Conservation (phyloP, 2,329 filamentous ascomycete species). For the Sporothrix phasma region DNA sequence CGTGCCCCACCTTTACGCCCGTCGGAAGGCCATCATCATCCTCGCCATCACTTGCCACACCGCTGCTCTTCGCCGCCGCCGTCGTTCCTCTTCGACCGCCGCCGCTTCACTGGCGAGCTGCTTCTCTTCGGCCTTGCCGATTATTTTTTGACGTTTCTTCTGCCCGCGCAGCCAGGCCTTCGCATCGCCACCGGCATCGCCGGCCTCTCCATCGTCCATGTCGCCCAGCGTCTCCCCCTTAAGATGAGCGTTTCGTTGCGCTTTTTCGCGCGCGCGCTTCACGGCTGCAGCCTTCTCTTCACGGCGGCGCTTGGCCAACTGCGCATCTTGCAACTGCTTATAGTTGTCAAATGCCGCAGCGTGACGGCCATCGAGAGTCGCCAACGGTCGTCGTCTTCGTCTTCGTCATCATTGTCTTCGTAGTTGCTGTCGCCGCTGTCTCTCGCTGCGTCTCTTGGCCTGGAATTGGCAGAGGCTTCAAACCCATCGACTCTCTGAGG, state of each 20-base stretch:
- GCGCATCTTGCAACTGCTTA: conserved; percentile 54
- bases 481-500: conserved; percentile 76
- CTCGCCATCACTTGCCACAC: conserved; percentile 52
- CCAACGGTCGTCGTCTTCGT: conserved; percentile 61
- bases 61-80: conserved; percentile 41
- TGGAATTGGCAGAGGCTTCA: conserved; percentile 81
- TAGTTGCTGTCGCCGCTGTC: conserved; percentile 21
- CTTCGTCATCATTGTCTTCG: conserved; percentile 25
- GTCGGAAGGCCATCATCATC: conserved; percentile 64
- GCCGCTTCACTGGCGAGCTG: conserved; percentile 56
- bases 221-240: conserved; percentile 82
- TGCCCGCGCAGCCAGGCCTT: conserved; percentile 78
- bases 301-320: conserved; percentile 65
- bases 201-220: conserved; percentile 45
- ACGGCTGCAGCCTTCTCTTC: conserved; percentile 74
- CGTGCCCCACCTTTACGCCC: conserved; percentile 86
- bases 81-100: conserved; percentile 59
- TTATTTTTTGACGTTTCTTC: conserved; percentile 91
- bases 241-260: conserved; percentile 63
- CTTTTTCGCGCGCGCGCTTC: conserved; percentile 77
- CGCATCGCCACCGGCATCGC: conserved; percentile 53
- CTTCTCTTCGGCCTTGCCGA: conserved; percentile 71
- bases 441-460: conserved; percentile 36
- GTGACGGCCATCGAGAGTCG: conserved; percentile 74
- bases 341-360: conserved; percentile 67